Conservation (phyloP, 352 stramenopile genomes). For the Plasmopara halstedii region DNA sequence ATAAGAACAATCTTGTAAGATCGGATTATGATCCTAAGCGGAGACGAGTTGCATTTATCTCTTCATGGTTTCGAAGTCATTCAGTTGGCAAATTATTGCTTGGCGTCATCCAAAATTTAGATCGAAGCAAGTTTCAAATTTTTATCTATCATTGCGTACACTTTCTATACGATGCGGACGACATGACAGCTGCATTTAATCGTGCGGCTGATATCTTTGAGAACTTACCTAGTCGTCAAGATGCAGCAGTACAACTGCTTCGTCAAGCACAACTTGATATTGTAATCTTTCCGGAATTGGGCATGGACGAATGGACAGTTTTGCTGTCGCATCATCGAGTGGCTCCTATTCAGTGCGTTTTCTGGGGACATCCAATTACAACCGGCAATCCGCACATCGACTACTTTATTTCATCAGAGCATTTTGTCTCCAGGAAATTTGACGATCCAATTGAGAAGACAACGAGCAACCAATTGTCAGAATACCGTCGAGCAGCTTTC, state of each 20-base stretch:
- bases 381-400: constrained; percentile 66
- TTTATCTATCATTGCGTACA: constrained; percentile 43
- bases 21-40: constrained; percentile 1
- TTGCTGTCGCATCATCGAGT: constrained; percentile 64
- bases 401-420: constrained; percentile 73
- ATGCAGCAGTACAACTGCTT: constrained; percentile 33
- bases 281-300: constrained; percentile 73
- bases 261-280: constrained; percentile 56
- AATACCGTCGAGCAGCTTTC: constrained; percentile 33
- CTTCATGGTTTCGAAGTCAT: constrained; percentile 55
- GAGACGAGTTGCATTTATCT: constrained; percentile 47
- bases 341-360: constrained; percentile 64
- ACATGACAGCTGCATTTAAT: constrained; percentile 37
- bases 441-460: constrained; percentile 1
- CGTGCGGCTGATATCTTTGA: constrained; percentile 37
- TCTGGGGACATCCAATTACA: constrained; percentile 85
- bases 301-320: constrained; percentile 74
- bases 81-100: constrained; percentile 60
- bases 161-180: constrained; percentile 39
- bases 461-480: constrained; percentile 2
- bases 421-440: constrained; percentile 32
- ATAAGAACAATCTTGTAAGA: not conserved
- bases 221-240: constrained; percentile 27
- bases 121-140: constrained; percentile 45
- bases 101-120: constrained; percentile 40